Percentiles rank a stretch among this genome's conserved stretches.
Evolutionary conservation across 306 rosid species (phyloP).

Genomic region (Vigna angularis): DNA sequence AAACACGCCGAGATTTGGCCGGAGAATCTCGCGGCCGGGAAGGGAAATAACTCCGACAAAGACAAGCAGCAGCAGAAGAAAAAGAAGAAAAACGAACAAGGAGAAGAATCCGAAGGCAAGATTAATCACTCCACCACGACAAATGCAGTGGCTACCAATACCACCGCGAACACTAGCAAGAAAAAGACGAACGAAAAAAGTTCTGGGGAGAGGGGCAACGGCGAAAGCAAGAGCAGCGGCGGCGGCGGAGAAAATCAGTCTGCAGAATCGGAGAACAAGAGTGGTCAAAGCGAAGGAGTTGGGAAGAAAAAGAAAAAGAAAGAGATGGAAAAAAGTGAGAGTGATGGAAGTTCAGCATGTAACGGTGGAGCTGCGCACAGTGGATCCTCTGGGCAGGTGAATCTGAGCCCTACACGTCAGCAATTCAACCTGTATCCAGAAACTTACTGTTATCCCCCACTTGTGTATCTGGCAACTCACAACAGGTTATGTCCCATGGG

Average conservation of each 20-base stretch:
- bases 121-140: slow-evolving; percentile 23
- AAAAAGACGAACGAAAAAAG: slow-evolving; percentile 48
- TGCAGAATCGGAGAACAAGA: slow-evolving; percentile 11
- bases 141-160: slow-evolving; percentile 18
- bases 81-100: slow-evolving; percentile 52
- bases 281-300: slow-evolving; percentile 40
- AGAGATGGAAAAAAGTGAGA: slow-evolving; percentile 38
- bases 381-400: slow-evolving; percentile 43
- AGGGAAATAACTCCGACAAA: slow-evolving; percentile 49
- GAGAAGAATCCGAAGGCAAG: slow-evolving; percentile 43
- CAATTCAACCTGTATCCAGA: slow-evolving; percentile 48
- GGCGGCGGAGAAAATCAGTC: neutral
- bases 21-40: slow-evolving; percentile 47
- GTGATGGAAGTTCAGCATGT: neutral
- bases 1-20: slow-evolving; percentile 84
- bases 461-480: slow-evolving; percentile 46
- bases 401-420: slow-evolving; percentile 62
- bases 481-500: slow-evolving; percentile 57
- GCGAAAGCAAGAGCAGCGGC: slow-evolving; percentile 37
- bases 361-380: slow-evolving; percentile 45
- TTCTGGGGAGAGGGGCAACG: slow-evolving; percentile 33
- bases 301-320: slow-evolving; percentile 62
- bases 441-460: slow-evolving; percentile 43
- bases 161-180: slow-evolving; percentile 38
- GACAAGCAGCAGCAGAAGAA: neutral